Base-by-base conservation (phyloP, 2,329 filamentous ascomycete species). In the Neofusicoccum cordaticola region DNA sequence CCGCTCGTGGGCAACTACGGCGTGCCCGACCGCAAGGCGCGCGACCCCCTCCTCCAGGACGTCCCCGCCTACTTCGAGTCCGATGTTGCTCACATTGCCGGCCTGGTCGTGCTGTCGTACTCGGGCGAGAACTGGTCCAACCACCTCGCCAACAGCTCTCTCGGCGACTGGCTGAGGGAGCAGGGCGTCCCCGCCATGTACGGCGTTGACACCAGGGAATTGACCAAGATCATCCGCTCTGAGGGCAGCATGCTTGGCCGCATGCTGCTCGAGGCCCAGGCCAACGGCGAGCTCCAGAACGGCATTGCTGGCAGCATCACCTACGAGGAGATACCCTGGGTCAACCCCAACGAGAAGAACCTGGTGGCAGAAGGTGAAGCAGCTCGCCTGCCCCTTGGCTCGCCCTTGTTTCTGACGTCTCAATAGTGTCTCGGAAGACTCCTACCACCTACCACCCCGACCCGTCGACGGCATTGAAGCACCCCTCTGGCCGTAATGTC, bases 1-100 rank as follows among this genome's bases (percentile, higher is more conserved):
- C 95, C 94, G 66, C 84, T 98, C 44, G 90, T 97, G 66, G 94
- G 94, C 78, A 99, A 98, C 84, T 99, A 99, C 81, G 94, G 94
- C 77, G 95, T 98, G 34, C 95, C 95, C 62, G 92, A 92, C 56
- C 86, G 93, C 70, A 90, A 96, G 68, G 86, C 89, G 62, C 85
- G 92, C 80, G 94, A 98, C 77, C 87, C 92, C 75, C 84, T 98
- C 63, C 86, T 97, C 58, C 86, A 89, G 74, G 90, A 93, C 73
- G 85, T 98, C 64, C 93, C 94, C 37, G 93, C 92, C 68, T 86
- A 98, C 81, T 98, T 99, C 76, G 95, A 99, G 81, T 91, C 94
- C 45, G 89, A 85, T 44, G 83, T 96, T 79, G 97, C 99, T 67
- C 95, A 99, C 81, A 90, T 98, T 74, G 91, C 94, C 53, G 95